Conservation (phyloP, 2,329 filamentous ascomycete genomes). For the Torrubiellomyces zombiae region DNA sequence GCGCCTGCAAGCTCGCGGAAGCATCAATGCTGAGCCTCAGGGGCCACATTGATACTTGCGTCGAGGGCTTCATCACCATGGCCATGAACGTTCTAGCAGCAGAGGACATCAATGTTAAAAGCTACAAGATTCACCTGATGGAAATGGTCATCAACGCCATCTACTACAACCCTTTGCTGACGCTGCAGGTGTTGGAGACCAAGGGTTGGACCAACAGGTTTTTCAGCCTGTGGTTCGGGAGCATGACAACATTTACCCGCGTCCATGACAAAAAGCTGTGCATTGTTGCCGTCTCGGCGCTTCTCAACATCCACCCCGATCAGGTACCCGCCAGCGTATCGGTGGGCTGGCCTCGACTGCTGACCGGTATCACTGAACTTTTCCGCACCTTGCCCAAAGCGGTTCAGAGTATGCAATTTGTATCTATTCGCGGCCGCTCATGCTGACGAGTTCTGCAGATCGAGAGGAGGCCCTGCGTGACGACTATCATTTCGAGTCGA, state of each 20-base stretch:
- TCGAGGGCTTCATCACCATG: slow-evolving; percentile 76
- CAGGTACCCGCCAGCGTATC: slow-evolving; percentile 87
- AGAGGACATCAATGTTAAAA: slow-evolving; percentile 73
- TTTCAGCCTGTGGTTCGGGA: slow-evolving; percentile 96
- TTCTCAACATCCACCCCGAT: slow-evolving; percentile 62
- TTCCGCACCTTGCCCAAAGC: slow-evolving; percentile 85
- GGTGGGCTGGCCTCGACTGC: slow-evolving; percentile 81
- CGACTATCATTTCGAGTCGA: slow-evolving; percentile 57
- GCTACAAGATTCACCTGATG: slow-evolving; percentile 90
- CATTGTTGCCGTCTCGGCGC: slow-evolving; percentile 78
- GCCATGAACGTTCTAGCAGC: slow-evolving; percentile 68
- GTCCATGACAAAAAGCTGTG: slow-evolving; percentile 99
- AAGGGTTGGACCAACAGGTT: slow-evolving; percentile 98
- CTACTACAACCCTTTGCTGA: slow-evolving; percentile 84
- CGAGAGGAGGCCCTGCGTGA: slow-evolving; percentile 86
- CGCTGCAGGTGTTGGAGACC: slow-evolving; percentile 73
- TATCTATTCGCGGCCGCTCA: background rate
- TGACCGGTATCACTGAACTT: slow-evolving; percentile 73
- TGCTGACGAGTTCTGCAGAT: slow-evolving; percentile 28
- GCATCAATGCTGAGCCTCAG: slow-evolving; percentile 92
- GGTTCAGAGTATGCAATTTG: slow-evolving; percentile 50
- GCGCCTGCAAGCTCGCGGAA: slow-evolving; percentile 92
- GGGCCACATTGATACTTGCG: slow-evolving; percentile 72
- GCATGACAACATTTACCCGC: slow-evolving; percentile 79
- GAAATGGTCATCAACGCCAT: slow-evolving; percentile 98